Conservation (phyloP, 805 yeast species). For the Cyberlindnera mycetangii region DNA sequence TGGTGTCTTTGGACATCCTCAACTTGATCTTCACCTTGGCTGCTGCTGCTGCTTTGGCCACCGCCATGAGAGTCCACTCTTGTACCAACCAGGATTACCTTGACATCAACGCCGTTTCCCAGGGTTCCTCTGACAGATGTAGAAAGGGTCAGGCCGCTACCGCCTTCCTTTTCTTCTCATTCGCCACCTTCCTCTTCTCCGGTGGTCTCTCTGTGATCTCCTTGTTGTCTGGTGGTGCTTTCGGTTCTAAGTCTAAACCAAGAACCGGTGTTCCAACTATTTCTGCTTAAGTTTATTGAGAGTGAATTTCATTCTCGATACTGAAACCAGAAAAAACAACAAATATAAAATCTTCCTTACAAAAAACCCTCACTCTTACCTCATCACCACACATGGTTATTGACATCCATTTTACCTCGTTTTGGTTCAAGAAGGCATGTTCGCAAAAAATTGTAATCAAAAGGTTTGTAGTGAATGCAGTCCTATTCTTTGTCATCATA, state of each 20-base stretch:
- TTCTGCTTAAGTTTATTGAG: conserved; percentile 47
- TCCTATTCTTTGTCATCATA: too few relatives aligned
- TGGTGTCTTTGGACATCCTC: conserved; percentile 77
- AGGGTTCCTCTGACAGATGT: conserved; percentile 83
- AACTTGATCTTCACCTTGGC: conserved; percentile 91
- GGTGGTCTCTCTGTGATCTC: conserved; percentile 48
- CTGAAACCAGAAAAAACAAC: background rate
- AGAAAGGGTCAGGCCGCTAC: conserved; percentile 87
- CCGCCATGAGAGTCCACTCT: conserved; percentile 81
- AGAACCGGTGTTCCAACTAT: conserved; percentile 88
- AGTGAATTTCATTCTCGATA: background rate
- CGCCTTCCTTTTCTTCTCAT: conserved; percentile 83
- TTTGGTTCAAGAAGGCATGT: background rate
- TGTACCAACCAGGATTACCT: conserved; percentile 70
- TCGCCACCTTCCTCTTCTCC: conserved; percentile 70
- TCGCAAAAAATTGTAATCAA: background rate
- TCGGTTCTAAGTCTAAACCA: conserved; percentile 52
- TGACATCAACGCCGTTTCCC: conserved; percentile 61
- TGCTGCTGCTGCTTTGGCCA: conserved; percentile 93
- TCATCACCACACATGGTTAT: background rate
- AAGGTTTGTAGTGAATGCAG: background rate
- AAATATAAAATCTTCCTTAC: background rate
- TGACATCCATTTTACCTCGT: background rate
- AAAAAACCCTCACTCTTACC: background rate
- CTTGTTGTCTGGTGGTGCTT: conserved; percentile 55